phyloP scores from a whole-genome alignment of 192 early-diverging fungal genomes.

The Gaertneriomyces sp. region DNA sequence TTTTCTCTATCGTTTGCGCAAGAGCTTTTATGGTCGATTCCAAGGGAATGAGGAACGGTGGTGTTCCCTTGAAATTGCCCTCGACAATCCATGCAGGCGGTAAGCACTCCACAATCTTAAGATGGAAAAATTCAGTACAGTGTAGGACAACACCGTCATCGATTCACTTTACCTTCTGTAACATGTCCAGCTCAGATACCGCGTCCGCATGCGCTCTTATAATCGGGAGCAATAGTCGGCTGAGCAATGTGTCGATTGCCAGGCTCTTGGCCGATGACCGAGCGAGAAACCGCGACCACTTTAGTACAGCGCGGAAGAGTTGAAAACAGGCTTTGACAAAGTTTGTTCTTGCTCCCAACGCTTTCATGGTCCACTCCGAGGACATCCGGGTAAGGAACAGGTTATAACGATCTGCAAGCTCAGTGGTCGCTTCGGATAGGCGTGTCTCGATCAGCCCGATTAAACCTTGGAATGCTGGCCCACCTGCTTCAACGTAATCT shows the following conservation, averaged over 20 bases:
- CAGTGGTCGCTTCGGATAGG: neutral
- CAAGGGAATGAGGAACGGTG: slow-evolving; percentile 1
- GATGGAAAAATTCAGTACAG: too few species aligned
- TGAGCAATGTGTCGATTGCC: slow-evolving; percentile 19
- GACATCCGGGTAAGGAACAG: slow-evolving; percentile 8
- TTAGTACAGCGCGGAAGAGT: slow-evolving; percentile 10
- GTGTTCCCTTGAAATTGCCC: too few species aligned
- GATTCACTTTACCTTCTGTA: slow-evolving; percentile 7
- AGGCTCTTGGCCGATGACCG: slow-evolving; percentile 1
- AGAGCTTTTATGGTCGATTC: neutral
- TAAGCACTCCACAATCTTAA: slow-evolving; percentile 4
- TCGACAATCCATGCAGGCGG: slow-evolving; percentile 6
- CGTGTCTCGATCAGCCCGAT: slow-evolving; percentile 4
- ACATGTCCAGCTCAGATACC: slow-evolving; percentile 2
- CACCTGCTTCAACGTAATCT: slow-evolving; percentile 14
- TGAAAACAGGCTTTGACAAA: slow-evolving; percentile 4
- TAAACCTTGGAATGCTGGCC: slow-evolving; percentile 8
- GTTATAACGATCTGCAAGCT: slow-evolving; percentile 10
- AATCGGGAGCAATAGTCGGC: slow-evolving; percentile 3
- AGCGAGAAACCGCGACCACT: slow-evolving; percentile 9
- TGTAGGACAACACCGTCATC: neutral
- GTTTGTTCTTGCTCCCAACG: neutral
- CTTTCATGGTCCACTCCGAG: neutral
- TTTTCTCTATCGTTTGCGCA: neutral
- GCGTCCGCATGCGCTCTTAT: neutral